Conservation (phyloP, 192 early-diverging fungal species). For the Mortierella hygrophila region DNA sequence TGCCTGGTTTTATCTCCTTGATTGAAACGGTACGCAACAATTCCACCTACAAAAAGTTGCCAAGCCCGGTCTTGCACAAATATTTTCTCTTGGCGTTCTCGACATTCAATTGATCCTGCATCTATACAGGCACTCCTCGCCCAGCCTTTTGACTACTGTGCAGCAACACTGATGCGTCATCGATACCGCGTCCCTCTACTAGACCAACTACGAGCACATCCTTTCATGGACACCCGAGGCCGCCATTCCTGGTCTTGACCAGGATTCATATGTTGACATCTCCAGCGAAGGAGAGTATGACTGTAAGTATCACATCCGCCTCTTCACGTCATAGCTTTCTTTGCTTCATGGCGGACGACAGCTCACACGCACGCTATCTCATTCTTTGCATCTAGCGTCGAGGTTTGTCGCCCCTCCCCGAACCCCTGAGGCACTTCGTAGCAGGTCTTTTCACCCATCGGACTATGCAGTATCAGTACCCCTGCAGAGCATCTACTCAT, state of each 20-base stretch:
- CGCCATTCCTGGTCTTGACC: constrained; percentile 68
- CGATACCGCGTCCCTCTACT: not conserved
- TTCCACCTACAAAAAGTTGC: not conserved
- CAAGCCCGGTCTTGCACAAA: not conserved
- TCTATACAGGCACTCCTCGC: not conserved
- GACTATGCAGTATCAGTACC: constrained; percentile 75
- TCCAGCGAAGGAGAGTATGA: constrained; percentile 63
- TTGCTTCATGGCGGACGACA: not conserved
- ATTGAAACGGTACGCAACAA: constrained; percentile 66
- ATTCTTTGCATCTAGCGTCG: constrained; percentile 17
- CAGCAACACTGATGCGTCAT: not conserved
- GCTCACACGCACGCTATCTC: not conserved
- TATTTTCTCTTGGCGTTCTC: constrained; percentile 14
- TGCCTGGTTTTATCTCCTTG: constrained; percentile 76
- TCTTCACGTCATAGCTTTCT: not conserved
- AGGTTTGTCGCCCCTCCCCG: constrained; percentile 51
- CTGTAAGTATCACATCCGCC: constrained; percentile 10
- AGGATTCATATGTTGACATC: constrained; percentile 73
- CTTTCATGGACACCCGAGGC: constrained; percentile 82
- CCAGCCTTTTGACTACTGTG: not conserved
- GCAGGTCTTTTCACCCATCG: constrained; percentile 41
- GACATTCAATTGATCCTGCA: not conserved
- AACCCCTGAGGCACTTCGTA: constrained; percentile 18
- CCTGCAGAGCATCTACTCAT: constrained; percentile 67
- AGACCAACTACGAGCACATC: constrained; percentile 64